Evolutionary conservation across 768 basidiomycete genomes (phyloP).

Genomic region (Podaxis sp.): DNA sequence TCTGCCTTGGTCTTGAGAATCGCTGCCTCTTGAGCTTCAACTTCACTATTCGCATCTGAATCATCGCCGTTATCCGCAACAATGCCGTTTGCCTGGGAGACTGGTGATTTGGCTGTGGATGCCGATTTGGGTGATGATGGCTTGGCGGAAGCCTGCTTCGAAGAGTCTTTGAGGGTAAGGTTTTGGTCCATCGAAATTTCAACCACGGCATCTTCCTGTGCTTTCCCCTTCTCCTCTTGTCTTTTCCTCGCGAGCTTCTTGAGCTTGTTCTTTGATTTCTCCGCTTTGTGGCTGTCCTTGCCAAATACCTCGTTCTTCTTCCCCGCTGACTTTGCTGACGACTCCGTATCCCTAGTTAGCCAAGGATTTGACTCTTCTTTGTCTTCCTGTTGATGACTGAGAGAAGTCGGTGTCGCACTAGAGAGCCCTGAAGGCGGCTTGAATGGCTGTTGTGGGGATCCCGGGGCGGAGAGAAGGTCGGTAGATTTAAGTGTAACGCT

Average conservation of each 20-base stretch:
- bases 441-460: conserved; percentile 25
- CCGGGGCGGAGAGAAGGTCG: conserved; percentile 43
- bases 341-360: conserved; percentile 47
- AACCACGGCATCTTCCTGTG: conserved; percentile 72
- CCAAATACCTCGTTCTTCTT: conserved; percentile 77
- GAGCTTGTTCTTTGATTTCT: conserved; percentile 74
- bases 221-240: conserved; percentile 56
- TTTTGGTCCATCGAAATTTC: conserved; percentile 69
- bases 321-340: conserved; percentile 44
- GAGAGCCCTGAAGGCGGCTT: conserved; percentile 16
- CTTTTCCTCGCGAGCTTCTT: conserved; percentile 63
- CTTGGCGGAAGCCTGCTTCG: conserved; percentile 20
- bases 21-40: conserved; percentile 65
- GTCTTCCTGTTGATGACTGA: background rate
- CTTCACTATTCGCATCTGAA: conserved; percentile 61
- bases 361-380: conserved; percentile 68
- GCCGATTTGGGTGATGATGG: conserved; percentile 20
- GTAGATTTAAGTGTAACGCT: conserved; percentile 70
- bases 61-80: conserved; percentile 48
- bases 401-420: background rate
- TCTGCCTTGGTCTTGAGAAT: conserved; percentile 30
- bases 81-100: conserved; percentile 43
- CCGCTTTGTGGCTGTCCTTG: conserved; percentile 58
- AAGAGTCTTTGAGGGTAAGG: conserved; percentile 32
- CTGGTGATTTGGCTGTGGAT: conserved; percentile 36